These are phyloP conservation scores for Aschersonia sp. DNA, from an alignment of 2,329 filamentous ascomycete genomes.

Conservation along the genomic window DNA sequence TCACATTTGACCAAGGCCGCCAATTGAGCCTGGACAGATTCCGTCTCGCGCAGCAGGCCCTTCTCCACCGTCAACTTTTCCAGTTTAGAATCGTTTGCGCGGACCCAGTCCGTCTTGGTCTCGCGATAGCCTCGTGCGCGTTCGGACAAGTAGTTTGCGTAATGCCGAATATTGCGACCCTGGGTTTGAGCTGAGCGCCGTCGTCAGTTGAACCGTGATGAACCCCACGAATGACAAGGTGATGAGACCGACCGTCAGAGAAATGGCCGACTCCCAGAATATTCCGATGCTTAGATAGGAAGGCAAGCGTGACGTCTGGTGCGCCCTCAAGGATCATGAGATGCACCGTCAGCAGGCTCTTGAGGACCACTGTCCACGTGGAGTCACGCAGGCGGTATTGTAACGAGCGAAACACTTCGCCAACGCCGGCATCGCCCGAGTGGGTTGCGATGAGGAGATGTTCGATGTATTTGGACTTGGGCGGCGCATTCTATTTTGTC, in stretches of 20 bases:
- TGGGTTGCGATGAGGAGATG: slow-evolving; percentile 93
- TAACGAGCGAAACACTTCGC: slow-evolving; percentile 85
- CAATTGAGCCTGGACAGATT: slow-evolving; percentile 80
- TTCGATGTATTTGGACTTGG: slow-evolving; percentile 98
- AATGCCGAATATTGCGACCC: slow-evolving; percentile 85
- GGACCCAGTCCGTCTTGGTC: slow-evolving; percentile 82
- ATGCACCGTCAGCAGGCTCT: slow-evolving; percentile 88
- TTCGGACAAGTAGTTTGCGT: slow-evolving; percentile 74
- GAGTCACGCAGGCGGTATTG: slow-evolving; percentile 83
- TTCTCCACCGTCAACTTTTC: slow-evolving; percentile 85
- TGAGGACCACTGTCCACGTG: slow-evolving; percentile 99
- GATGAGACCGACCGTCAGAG: slow-evolving; percentile 59
- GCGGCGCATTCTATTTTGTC: slow-evolving; percentile 63
- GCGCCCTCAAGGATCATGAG: slow-evolving; percentile 95
- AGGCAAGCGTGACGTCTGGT: slow-evolving; percentile 74
- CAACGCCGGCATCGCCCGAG: slow-evolving; percentile 85
- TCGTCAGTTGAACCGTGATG: not conserved
- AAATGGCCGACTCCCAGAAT: slow-evolving; percentile 81
- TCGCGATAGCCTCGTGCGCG: slow-evolving; percentile 71
- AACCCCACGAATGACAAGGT: not conserved
- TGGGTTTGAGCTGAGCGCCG: slow-evolving; percentile 67
- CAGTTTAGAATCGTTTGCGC: slow-evolving; percentile 65
- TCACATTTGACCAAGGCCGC: slow-evolving; percentile 78
- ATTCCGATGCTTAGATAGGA: slow-evolving; percentile 68
- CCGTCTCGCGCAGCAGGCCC: slow-evolving; percentile 80